Conservation (phyloP, 805 yeast genomes). For the Barnettozyma siamensis region DNA sequence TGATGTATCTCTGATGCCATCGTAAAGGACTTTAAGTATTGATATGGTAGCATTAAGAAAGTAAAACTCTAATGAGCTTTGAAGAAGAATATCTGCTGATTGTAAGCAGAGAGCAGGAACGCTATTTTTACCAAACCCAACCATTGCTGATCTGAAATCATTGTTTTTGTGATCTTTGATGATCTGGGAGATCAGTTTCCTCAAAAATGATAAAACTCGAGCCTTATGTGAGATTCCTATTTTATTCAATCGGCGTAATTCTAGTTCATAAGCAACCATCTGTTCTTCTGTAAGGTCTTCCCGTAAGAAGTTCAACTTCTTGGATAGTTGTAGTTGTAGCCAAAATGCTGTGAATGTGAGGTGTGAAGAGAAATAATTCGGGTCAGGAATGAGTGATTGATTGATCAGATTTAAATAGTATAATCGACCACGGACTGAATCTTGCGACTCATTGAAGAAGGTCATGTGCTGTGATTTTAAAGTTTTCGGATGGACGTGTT, state of each 20-base stretch:
- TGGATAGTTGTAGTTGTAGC: slow-evolving; percentile 15
- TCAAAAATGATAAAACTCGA: slow-evolving; percentile 6
- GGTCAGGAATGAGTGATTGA: slow-evolving; percentile 7
- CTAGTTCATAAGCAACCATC: not conserved
- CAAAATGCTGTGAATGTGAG: slow-evolving; percentile 12
- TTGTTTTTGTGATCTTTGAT: slow-evolving; percentile 10
- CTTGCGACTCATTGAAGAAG: slow-evolving; percentile 13
- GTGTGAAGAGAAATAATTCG: slow-evolving; percentile 8
- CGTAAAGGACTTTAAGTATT: slow-evolving; percentile 15
- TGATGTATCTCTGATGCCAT: slow-evolving; percentile 10
- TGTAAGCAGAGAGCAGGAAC: slow-evolving; percentile 16
- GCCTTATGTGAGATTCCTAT: slow-evolving; percentile 8
- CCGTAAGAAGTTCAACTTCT: slow-evolving; percentile 7
- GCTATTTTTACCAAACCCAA: slow-evolving; percentile 3
- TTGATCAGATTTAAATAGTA: slow-evolving; percentile 11
- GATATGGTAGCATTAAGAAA: slow-evolving; percentile 15
- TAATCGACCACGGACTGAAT: slow-evolving; percentile 4
- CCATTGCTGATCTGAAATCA: slow-evolving; percentile 8
- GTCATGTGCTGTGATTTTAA: slow-evolving; percentile 11
- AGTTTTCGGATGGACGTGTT: slow-evolving; percentile 7
- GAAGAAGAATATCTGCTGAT: slow-evolving; percentile 11
- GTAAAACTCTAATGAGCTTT: slow-evolving; percentile 9
- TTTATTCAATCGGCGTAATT: slow-evolving; percentile 3
- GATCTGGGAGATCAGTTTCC: slow-evolving; percentile 8
- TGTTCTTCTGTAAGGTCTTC: slow-evolving; percentile 1